phyloP scores from a whole-genome alignment of 768 basidiomycete genomes.

The Mycena polygramma region DNA sequence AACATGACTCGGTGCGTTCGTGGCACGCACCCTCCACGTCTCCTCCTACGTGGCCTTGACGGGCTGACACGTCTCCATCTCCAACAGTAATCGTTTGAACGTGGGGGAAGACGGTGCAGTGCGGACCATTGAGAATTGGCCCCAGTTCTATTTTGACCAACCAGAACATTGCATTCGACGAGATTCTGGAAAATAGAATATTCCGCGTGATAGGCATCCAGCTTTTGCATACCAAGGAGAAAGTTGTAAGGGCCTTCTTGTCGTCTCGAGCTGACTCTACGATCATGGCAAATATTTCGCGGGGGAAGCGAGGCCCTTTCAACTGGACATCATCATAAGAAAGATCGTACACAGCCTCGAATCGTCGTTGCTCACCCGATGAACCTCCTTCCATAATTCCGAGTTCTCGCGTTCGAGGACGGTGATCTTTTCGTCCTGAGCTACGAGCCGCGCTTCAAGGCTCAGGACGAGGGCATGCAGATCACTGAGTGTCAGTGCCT shows the following conservation, averaged over 20 bases:
- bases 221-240: constrained; percentile 16
- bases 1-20: too few species aligned
- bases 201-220: constrained; percentile 22
- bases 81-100: constrained; percentile 2
- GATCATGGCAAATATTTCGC: constrained; percentile 20
- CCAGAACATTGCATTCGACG: not conserved
- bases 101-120: constrained; percentile 19
- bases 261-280: not conserved
- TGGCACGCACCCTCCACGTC: too few species aligned
- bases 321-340: not conserved
- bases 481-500: not conserved
- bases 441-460: constrained; percentile 14
- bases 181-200: constrained; percentile 6
- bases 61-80: too few species aligned
- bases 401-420: not conserved
- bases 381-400: constrained; percentile 10
- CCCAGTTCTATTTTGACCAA: not conserved
- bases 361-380: not conserved
- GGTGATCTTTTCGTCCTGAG: not conserved
- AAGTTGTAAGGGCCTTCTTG: constrained; percentile 10
- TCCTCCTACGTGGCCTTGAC: too few species aligned
- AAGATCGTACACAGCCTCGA: not conserved
- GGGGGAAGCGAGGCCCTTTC: constrained; percentile 19
- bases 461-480: constrained; percentile 5
- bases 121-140: not conserved